Percentiles rank a stretch among this genome's conserved stretches.
Conservation (phyloP, 148 eudicot species). For the Camellia sinensis region DNA sequence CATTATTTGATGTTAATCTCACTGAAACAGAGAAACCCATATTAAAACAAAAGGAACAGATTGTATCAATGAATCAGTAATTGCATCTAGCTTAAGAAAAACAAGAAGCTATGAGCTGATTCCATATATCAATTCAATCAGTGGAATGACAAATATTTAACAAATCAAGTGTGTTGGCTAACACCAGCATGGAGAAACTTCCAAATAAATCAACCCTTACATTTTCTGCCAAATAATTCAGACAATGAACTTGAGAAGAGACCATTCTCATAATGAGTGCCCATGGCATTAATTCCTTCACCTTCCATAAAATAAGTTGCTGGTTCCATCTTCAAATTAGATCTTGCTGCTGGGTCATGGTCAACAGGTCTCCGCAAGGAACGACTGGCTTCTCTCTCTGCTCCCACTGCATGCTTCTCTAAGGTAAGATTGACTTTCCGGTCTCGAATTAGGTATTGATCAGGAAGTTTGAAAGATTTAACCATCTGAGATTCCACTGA, state of each 20-base stretch:
- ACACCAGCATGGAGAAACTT: not conserved
- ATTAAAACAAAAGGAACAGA: not conserved
- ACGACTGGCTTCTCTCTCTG: slow-evolving; percentile 46
- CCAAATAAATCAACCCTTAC: slow-evolving; percentile 33
- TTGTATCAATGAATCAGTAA: not conserved
- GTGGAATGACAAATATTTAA: not conserved
- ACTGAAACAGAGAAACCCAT: slow-evolving; percentile 35
- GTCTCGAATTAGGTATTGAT: slow-evolving; percentile 26
- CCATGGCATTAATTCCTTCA: slow-evolving; percentile 38
- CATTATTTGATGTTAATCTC: slow-evolving; percentile 46
- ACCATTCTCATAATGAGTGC: slow-evolving; percentile 59
- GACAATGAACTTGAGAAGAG: slow-evolving; percentile 80
- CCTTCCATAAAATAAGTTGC: slow-evolving; percentile 26
- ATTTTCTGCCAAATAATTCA: slow-evolving; percentile 56
- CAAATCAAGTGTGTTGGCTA: not conserved
- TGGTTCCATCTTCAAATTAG: slow-evolving; percentile 29
- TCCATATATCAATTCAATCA: slow-evolving; percentile 3
- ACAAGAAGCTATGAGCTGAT: not conserved
- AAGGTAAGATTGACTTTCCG: slow-evolving; percentile 37
- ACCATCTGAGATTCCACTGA: slow-evolving; percentile 35
- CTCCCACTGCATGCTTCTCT: slow-evolving; percentile 49
- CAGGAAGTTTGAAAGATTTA: slow-evolving; percentile 36
- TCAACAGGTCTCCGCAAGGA: slow-evolving; percentile 46
- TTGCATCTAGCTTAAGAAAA: slow-evolving; percentile 1
- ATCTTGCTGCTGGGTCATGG: slow-evolving; percentile 31